Conservation (phyloP, 1,139 yeast species). For the Yamadazyma buinensis region DNA sequence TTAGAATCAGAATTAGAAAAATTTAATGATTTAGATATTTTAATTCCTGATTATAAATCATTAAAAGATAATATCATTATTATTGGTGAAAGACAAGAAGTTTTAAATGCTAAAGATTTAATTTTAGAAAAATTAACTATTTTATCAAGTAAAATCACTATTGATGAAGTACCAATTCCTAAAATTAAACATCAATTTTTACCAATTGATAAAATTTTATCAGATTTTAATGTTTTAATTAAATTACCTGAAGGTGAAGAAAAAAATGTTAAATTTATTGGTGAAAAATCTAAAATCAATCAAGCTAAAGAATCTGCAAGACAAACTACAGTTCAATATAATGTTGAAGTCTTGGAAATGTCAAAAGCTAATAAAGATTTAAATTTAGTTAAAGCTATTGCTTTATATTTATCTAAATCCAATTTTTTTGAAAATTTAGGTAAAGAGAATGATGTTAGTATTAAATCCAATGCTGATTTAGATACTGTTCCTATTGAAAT, state of each 20-base stretch:
- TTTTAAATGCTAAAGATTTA: conserved; percentile 44
- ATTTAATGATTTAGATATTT: conserved; percentile 26
- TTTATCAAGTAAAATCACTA: conserved; percentile 34
- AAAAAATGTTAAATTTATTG: conserved; percentile 58
- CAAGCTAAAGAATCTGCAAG: conserved; percentile 59
- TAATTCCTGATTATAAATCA: conserved; percentile 31
- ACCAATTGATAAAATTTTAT: conserved; percentile 43
- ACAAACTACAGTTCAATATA: conserved; percentile 48
- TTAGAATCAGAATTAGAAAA: conserved; percentile 21
- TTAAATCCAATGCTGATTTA: conserved; percentile 51
- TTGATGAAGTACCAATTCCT: conserved; percentile 43
- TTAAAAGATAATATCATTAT: conserved; percentile 31
- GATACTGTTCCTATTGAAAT: conserved; percentile 41
- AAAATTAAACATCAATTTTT: conserved; percentile 42
- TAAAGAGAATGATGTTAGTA: conserved; percentile 43
- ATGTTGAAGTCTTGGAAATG: conserved; percentile 71
- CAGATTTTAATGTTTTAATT: conserved; percentile 59
- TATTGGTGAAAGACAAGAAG: conserved; percentile 64
- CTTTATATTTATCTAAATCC: conserved; percentile 58
- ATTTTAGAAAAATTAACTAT: conserved; percentile 45
- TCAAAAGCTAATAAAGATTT: conserved; percentile 82
- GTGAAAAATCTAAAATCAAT: conserved; percentile 51
- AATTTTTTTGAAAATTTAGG: conserved; percentile 47
- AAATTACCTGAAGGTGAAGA: conserved; percentile 49
- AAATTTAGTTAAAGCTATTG: conserved; percentile 70